Conservation (phyloP, 495 filamentous ascomycete genomes). For the Neurospora cerealis region DNA sequence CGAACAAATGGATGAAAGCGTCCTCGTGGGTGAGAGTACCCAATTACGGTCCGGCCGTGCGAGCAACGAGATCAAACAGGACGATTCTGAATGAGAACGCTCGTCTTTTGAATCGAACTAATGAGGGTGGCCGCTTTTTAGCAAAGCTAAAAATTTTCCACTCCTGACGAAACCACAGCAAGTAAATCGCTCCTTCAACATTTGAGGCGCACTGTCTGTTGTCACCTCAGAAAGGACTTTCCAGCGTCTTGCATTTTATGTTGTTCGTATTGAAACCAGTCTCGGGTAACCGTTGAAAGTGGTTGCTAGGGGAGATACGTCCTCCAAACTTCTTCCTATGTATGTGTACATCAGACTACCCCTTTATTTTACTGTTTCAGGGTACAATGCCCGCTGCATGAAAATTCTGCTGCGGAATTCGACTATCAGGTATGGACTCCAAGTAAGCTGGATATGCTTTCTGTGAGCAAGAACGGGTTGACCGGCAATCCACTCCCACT, state of each 20-base stretch:
- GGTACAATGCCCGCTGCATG: neutral
- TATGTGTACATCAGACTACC: neutral
- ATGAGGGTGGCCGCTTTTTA: neutral
- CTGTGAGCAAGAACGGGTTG: neutral
- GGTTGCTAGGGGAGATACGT: neutral
- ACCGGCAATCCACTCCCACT: neutral
- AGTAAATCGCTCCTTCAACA: neutral
- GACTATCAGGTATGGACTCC: neutral
- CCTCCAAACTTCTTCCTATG: neutral
- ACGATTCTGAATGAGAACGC: slow-evolving; percentile 4
- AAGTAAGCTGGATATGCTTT: neutral
- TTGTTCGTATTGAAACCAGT: neutral
- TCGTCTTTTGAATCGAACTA: neutral
- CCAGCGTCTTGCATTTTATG: neutral
- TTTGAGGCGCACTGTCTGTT: neutral
- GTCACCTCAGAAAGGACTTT: neutral
- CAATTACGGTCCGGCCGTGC: slow-evolving; percentile 3
- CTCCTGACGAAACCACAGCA: neutral
- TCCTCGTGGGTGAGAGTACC: slow-evolving; percentile 12
- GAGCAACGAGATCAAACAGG: slow-evolving; percentile 9
- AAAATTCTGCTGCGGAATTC: neutral
- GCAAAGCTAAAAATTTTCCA: neutral
- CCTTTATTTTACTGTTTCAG: neutral
- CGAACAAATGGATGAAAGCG: slow-evolving; percentile 18
- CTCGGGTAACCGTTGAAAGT: neutral